These are phyloP conservation scores for Puccinia novopanici DNA, from an alignment of 1,284 basidiomycete genomes.

Conservation along the genomic window DNA sequence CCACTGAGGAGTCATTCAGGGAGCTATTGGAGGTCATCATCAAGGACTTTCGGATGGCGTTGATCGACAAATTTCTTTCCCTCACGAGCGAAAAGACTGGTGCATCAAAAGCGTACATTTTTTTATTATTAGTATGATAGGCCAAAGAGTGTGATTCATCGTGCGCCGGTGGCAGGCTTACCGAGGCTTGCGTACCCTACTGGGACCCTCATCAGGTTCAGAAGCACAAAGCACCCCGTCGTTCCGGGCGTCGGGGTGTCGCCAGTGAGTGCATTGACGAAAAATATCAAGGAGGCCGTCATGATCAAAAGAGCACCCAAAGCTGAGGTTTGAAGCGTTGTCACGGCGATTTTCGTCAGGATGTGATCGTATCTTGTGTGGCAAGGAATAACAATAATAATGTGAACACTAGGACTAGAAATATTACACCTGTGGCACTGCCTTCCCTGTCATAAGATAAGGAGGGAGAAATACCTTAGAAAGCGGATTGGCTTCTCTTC, in stretches of 20 bases:
- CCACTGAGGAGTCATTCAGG: not conserved
- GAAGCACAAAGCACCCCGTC: slow-evolving; percentile 6
- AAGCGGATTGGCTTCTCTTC: slow-evolving; percentile 4
- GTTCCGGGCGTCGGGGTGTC: not conserved
- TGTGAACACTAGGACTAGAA: not conserved
- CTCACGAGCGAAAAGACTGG: slow-evolving; percentile 13
- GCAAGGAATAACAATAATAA: not conserved
- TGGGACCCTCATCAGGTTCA: slow-evolving; percentile 5
- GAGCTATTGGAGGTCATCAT: not conserved
- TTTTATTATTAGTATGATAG: not conserved
- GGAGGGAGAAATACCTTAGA: not conserved
- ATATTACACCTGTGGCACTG: not conserved
- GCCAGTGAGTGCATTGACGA: not conserved
- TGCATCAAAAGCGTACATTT: not conserved
- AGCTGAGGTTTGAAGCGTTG: slow-evolving; percentile 19
- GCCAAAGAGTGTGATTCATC: no score
- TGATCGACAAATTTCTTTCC: slow-evolving; percentile 17
- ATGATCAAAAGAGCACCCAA: slow-evolving; percentile 2
- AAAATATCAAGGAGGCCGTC: not conserved
- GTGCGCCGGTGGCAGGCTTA: not conserved
- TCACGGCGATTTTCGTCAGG: not conserved
- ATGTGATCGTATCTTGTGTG: slow-evolving; percentile 1
- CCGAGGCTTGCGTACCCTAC: slow-evolving; percentile 16
- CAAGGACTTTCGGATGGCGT: slow-evolving; percentile 10
- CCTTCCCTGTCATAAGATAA: not conserved